Conservation (phyloP, 306 rosid species). For the Cucumis cinereus region DNA sequence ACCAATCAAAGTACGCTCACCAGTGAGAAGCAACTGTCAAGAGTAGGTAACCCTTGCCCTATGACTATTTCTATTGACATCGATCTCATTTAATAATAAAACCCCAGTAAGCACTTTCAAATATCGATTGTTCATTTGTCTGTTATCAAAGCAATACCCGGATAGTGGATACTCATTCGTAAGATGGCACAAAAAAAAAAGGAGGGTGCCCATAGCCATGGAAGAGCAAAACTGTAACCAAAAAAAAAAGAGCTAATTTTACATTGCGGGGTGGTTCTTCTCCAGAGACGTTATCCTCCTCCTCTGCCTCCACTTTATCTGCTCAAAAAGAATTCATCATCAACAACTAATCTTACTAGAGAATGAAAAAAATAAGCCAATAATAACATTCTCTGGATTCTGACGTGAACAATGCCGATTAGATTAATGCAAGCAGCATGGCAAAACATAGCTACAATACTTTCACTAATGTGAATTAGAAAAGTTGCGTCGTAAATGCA, state of each 20-base stretch:
- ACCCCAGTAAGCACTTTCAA: background rate
- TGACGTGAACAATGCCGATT: background rate
- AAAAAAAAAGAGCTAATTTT: conserved; percentile 5
- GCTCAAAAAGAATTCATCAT: conserved; percentile 4
- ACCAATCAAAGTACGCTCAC: background rate
- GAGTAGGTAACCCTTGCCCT: background rate
- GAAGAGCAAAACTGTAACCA: background rate
- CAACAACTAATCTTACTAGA: background rate
- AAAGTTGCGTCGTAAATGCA: background rate
- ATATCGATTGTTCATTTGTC: background rate
- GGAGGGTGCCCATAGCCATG: background rate
- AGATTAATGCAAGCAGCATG: conserved; percentile 3
- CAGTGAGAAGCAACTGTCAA: background rate
- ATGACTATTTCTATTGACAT: background rate
- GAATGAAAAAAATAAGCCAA: background rate
- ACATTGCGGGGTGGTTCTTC: background rate
- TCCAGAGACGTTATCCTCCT: conserved; percentile 10
- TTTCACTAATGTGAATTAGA: background rate
- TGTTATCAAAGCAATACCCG: background rate
- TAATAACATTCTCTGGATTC: background rate
- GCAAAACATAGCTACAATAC: background rate
- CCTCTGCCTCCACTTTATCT: conserved; percentile 13
- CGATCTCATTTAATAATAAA: background rate
- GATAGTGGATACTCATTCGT: background rate
- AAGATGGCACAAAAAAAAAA: background rate